Conservation (phyloP, 139 green algal species). For the Coelastrella sp. region DNA sequence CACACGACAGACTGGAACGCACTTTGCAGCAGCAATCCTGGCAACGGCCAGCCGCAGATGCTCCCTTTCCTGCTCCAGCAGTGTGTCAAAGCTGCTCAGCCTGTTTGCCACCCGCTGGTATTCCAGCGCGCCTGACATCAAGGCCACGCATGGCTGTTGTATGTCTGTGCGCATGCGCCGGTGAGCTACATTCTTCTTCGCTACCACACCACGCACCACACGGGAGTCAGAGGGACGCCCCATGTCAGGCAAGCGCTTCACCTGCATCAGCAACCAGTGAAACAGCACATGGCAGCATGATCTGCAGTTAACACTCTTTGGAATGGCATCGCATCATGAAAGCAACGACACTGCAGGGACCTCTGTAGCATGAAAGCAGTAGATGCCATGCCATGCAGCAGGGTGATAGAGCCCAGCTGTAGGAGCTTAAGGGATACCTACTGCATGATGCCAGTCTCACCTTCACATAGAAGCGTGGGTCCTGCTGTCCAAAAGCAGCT, state of each 20-base stretch:
- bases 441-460: slow-evolving; percentile 35
- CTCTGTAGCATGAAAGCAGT: neutral
- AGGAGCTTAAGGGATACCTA: neutral
- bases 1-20: neutral
- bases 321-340: no score
- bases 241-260: slow-evolving; percentile 73
- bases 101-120: slow-evolving; percentile 58
- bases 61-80: slow-evolving; percentile 77
- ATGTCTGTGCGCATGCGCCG: slow-evolving; percentile 81
- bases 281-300: neutral
- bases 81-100: slow-evolving; percentile 77
- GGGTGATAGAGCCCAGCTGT: neutral
- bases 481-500: slow-evolving; percentile 55
- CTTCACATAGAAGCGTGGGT: slow-evolving; percentile 79
- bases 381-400: neutral
- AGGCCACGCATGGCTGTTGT: slow-evolving; percentile 69
- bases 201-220: slow-evolving; percentile 79
- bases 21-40: slow-evolving; percentile 55
- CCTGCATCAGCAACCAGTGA: slow-evolving; percentile 50
- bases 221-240: slow-evolving; percentile 64
- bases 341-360: no score
- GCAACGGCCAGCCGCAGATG: slow-evolving; percentile 69
- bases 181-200: slow-evolving; percentile 85
- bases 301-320: no score
- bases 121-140: slow-evolving; percentile 63